A percentile compares a stretch with the other conserved stretches of the same genome.
Evolutionary conservation across 2,329 filamentous ascomycete species (phyloP).

Genomic region (Neonectria sp.): DNA sequence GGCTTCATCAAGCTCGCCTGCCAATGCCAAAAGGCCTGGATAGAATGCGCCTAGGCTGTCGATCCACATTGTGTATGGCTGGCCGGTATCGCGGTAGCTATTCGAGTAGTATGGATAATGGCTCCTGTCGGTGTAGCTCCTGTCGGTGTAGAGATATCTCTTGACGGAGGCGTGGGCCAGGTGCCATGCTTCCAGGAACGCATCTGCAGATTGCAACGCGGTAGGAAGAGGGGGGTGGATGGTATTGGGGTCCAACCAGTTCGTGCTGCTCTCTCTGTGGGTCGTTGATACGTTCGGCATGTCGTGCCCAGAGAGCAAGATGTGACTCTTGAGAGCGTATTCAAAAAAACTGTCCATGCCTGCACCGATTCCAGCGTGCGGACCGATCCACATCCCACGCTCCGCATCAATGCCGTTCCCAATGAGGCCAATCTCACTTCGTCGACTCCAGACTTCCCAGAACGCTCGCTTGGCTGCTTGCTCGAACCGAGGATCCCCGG

Average conservation of each 20-base stretch:
- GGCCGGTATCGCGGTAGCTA: slow-evolving; percentile 89
- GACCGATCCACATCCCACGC: slow-evolving; percentile 88
- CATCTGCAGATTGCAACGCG: slow-evolving; percentile 79
- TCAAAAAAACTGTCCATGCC: slow-evolving; percentile 99
- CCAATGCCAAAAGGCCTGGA: slow-evolving; percentile 87
- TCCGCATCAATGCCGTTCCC: slow-evolving; percentile 95
- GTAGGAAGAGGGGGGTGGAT: slow-evolving; percentile 73
- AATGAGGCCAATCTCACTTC: slow-evolving; percentile 88
- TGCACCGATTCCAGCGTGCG: slow-evolving; percentile 94
- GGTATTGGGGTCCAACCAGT: slow-evolving; percentile 75
- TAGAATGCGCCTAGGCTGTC: slow-evolving; percentile 97
- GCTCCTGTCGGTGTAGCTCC: slow-evolving; percentile 76
- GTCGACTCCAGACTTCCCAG: slow-evolving; percentile 94
- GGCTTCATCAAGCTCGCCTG: slow-evolving; percentile 92
- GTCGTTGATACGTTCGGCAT: slow-evolving; percentile 64
- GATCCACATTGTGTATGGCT: slow-evolving; percentile 92
- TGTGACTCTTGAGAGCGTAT: slow-evolving; percentile 95
- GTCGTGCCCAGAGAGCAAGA: slow-evolving; percentile 85
- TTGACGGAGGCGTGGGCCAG: slow-evolving; percentile 90
- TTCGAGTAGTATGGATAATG: slow-evolving; percentile 96
- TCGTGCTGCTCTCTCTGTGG: slow-evolving; percentile 58
- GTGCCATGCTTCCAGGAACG: slow-evolving; percentile 88
- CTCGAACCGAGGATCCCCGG: slow-evolving; percentile 90
- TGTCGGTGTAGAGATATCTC: slow-evolving; percentile 87
- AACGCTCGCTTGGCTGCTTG: slow-evolving; percentile 92